Evolutionary conservation across 2,329 filamentous ascomycete genomes (phyloP), one percentile per base, ranked within the genome.

Genomic region (Alternaria angustiovoidea): DNA sequence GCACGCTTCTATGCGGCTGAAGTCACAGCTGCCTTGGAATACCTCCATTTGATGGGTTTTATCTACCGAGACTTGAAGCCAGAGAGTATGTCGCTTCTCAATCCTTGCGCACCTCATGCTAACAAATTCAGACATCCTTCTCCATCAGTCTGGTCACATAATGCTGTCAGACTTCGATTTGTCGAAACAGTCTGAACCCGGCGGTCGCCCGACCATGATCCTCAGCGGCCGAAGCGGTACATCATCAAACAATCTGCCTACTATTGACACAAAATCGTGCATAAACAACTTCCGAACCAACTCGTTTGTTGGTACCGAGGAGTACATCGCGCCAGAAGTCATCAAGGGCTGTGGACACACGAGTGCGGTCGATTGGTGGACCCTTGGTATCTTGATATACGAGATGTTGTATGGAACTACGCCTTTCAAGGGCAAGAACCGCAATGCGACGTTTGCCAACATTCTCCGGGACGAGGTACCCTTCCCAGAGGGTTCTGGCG

Each of bases 161-260:
- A 99, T 99, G 95, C 87, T 99, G 78, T 98, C 95, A 62, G 95
- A 99, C 82, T 99, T 99, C 80, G 95, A 99, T 80, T 82, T 99
- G 63, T 97, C 94, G 9, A 99, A 99, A 81, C 95, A 99, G 81
- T 99, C 95, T 7, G 95, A 96, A 68, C 90, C 92, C 16, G 95
- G 94, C 74, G 95, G 95, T 81, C 94, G 94, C 75, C 95, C 95
- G 49, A 97, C 94, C 24, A 98, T 99, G 94, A 97, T 99, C 73
- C 86, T 97, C 34, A 71, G 67, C 62, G 92, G 92, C 68, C 82
- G 85, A 44, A 93, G 92, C 78, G 94, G 94, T 54, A 90, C 93
- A 39, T 94, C 93, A 55, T 91, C 91, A 7, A 93, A 89, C 62
- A 94, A 92, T 43, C 84, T 97, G 67, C 94, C 94, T 14, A 95